Conservation (phyloP, 805 yeast genomes). For the Wickerhamiella dianesei region DNA sequence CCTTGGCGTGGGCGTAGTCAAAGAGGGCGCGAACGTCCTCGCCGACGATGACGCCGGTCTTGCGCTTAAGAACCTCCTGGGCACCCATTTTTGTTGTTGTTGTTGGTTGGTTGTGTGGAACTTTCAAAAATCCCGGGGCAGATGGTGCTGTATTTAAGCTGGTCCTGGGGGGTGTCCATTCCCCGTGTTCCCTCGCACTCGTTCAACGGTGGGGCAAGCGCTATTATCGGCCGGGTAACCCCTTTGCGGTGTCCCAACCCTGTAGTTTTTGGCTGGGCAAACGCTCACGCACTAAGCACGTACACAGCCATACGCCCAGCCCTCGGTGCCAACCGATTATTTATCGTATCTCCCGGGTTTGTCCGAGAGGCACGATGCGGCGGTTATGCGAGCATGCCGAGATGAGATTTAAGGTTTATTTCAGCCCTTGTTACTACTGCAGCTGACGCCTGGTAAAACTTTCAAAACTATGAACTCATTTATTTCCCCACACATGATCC, state of each 20-base stretch:
- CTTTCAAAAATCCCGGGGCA: neutral
- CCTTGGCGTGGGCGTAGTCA: slow-evolving; percentile 83
- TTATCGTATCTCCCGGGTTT: neutral
- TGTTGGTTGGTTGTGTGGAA: slow-evolving; percentile 2
- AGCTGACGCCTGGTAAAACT: no score
- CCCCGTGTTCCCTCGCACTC: neutral
- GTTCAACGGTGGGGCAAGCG: neutral
- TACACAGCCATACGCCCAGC: no score
- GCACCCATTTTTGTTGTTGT: slow-evolving; percentile 22
- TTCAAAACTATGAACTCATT: no score
- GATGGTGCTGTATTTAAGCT: neutral
- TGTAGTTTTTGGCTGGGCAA: no score
- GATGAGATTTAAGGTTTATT: no score
- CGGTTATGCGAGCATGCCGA: no score
- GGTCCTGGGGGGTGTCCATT: neutral
- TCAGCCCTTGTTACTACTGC: no score
- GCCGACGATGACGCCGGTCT: slow-evolving; percentile 97
- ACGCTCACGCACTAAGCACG: no score
- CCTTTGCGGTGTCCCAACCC: no score
- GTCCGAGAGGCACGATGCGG: no score
- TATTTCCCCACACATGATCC: no score
- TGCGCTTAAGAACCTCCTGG: slow-evolving; percentile 68
- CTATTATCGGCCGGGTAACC: neutral
- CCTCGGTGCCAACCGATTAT: neutral
- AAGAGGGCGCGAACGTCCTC: slow-evolving; percentile 75